Conservation (phyloP, 192 early-diverging fungal genomes). For the Coemansia sp. region DNA sequence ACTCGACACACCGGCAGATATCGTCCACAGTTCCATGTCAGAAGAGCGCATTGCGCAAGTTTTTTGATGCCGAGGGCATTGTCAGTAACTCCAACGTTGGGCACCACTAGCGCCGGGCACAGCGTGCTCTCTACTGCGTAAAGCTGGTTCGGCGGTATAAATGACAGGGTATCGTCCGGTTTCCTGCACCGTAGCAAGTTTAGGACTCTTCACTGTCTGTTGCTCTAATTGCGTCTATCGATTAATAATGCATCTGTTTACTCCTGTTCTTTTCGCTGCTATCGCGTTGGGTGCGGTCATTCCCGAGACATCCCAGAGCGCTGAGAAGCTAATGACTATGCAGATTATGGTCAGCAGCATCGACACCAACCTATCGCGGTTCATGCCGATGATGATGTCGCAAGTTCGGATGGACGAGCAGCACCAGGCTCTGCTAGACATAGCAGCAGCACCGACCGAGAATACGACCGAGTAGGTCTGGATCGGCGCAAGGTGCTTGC, state of each 20-base stretch:
- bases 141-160: neutral
- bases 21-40: neutral
- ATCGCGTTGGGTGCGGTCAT: neutral
- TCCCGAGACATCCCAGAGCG: neutral
- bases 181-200: neutral
- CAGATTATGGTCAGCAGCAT: slow-evolving; percentile 15
- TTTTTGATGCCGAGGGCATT: slow-evolving; percentile 19
- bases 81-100: slow-evolving; percentile 5
- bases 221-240: neutral
- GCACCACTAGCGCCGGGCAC: neutral
- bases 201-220: neutral
- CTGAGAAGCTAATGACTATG: slow-evolving; percentile 1
- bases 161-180: neutral
- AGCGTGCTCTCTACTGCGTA: neutral
- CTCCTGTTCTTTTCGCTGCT: neutral
- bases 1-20: neutral
- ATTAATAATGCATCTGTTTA: neutral
- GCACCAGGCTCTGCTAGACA: neutral
- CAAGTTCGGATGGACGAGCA: slow-evolving; percentile 18
- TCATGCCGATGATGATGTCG: slow-evolving; percentile 25
- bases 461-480: too few relatives aligned
- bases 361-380: slow-evolving; percentile 40
- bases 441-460: too few relatives aligned
- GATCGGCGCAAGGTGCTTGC: too few relatives aligned
- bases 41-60: slow-evolving; percentile 10